These are phyloP conservation scores for Aegle marmelos DNA, from an alignment of 345 rosid species.

Conservation along the genomic window DNA sequence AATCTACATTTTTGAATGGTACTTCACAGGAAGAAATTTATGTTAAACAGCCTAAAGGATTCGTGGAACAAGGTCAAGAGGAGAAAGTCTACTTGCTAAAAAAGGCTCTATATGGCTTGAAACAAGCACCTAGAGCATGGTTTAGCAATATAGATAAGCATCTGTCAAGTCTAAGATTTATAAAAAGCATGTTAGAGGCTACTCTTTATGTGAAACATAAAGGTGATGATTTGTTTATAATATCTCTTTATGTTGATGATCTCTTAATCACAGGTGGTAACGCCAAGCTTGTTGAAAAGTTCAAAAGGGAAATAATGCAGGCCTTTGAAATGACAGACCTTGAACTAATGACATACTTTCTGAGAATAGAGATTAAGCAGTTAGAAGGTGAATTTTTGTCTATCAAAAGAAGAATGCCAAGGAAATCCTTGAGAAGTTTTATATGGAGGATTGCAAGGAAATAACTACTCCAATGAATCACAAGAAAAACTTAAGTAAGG, in stretches of 20 bases:
- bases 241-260: neutral
- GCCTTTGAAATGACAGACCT: no score
- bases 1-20: constrained; percentile 6
- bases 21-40: neutral
- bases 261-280: neutral
- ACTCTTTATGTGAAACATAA: neutral
- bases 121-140: neutral
- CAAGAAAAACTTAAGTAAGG: no score
- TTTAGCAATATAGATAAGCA: neutral
- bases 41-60: neutral
- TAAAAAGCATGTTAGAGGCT: neutral
- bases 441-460: neutral
- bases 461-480: no score
- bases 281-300: neutral
- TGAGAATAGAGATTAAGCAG: neutral
- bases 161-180: neutral
- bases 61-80: neutral
- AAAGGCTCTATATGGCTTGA: neutral
- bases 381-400: no score
- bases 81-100: neutral
- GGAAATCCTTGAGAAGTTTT: neutral
- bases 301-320: neutral
- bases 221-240: neutral
- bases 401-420: neutral
- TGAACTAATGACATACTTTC: neutral